A percentile compares a stretch with the other conserved stretches of the same genome.
Evolutionary conservation across 75 land plant genomes (phyloP).

Genomic region (Sequoia sempervirens): DNA sequence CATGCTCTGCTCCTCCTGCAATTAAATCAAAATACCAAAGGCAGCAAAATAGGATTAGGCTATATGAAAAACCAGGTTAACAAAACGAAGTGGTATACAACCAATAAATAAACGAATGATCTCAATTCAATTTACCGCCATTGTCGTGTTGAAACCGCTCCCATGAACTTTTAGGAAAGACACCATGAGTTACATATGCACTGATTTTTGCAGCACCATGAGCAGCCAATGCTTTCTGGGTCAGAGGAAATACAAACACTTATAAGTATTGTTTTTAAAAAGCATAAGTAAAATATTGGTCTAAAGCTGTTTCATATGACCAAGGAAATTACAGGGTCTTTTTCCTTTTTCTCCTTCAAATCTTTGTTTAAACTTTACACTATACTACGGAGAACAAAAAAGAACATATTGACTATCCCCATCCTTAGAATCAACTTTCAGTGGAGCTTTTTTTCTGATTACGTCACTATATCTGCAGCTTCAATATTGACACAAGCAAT

Average conservation of each 20-base stretch:
- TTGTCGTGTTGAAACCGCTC: constrained; percentile 46
- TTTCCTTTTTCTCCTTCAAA: background rate
- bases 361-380: background rate
- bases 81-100: background rate
- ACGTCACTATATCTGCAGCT: background rate
- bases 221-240: constrained; percentile 74
- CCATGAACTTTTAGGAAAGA: constrained; percentile 77
- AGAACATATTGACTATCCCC: background rate
- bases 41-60: background rate
- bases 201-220: constrained; percentile 85
- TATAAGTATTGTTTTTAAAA: background rate
- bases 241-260: background rate
- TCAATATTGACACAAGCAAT: background rate
- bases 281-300: background rate
- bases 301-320: background rate
- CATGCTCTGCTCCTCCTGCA: constrained; percentile 32
- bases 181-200: constrained; percentile 87
- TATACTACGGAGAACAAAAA: background rate
- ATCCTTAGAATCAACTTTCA: background rate
- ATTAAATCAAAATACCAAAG: background rate
- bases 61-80: background rate
- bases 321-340: background rate
- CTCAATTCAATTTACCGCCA: constrained; percentile 21
- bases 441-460: background rate
- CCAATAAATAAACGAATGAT: background rate